Conservation (phyloP, 495 filamentous ascomycete genomes). For the Podospora pseudopauciseta region DNA sequence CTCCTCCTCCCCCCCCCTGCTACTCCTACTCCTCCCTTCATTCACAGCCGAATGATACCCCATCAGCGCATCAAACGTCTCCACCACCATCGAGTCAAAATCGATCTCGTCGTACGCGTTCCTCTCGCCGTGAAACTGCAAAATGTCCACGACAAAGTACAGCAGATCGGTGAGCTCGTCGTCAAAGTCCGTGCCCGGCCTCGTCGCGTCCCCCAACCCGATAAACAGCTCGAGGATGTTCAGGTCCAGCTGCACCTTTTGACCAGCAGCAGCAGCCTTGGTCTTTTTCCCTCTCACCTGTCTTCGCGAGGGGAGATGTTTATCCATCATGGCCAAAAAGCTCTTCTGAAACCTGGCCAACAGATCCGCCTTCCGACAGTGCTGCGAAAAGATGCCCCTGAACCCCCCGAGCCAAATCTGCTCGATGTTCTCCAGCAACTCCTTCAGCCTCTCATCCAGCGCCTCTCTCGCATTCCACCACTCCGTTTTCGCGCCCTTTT, state of each 20-base stretch:
- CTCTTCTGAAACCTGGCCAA: conserved; percentile 68
- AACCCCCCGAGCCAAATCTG: conserved; percentile 94
- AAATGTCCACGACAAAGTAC: conserved; percentile 92
- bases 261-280: conserved; percentile 25
- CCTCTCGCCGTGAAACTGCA: conserved; percentile 93
- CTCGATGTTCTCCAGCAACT: conserved; percentile 80
- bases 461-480: conserved; percentile 88
- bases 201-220: conserved; percentile 69
- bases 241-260: conserved; percentile 62
- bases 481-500: conserved; percentile 61
- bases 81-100: conserved; percentile 83
- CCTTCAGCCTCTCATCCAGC: conserved; percentile 71
- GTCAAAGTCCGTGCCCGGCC: conserved; percentile 66
- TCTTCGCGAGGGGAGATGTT: conserved; percentile 83
- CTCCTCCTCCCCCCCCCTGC: conserved; percentile 31
- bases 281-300: conserved; percentile 46
- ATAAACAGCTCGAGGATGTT: conserved; percentile 84
- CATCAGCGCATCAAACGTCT: conserved; percentile 74
- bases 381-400: conserved; percentile 79
- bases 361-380: conserved; percentile 54
- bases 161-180: conserved; percentile 84
- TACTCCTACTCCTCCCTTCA: conserved; percentile 32
- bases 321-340: conserved; percentile 80
- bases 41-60: conserved; percentile 63
- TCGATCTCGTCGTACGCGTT: conserved; percentile 99